Conservation (phyloP, 371 early-diverging fungal genomes). For the Mucor ambiguus region DNA sequence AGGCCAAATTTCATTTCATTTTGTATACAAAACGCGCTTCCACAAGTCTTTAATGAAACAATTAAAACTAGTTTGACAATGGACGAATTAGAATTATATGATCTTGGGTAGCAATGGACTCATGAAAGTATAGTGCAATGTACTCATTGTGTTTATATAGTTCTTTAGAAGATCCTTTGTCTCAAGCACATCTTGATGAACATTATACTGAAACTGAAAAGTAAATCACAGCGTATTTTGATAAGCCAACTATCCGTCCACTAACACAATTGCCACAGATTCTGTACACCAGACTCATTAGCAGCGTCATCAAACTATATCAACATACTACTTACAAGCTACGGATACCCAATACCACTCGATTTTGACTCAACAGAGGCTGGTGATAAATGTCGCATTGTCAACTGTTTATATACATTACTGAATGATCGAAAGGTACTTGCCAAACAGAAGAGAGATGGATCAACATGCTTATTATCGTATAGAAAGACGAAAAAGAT, state of each 20-base stretch:
- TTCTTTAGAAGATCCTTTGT: slow-evolving; percentile 6
- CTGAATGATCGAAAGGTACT: slow-evolving; percentile 44
- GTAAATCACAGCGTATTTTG: not conserved
- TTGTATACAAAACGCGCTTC: not conserved
- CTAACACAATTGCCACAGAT: slow-evolving; percentile 7
- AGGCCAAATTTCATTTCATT: not conserved
- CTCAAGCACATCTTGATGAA: not conserved
- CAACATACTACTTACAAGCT: slow-evolving; percentile 40
- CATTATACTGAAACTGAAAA: slow-evolving; percentile 7
- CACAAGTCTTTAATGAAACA: slow-evolving; percentile 2
- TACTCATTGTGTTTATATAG: not conserved
- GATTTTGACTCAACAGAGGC: slow-evolving; percentile 31
- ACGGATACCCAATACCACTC: slow-evolving; percentile 48
- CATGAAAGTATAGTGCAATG: not conserved
- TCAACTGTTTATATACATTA: slow-evolving; percentile 41
- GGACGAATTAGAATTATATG: not conserved
- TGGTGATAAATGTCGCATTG: slow-evolving; percentile 38
- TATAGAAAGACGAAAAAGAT: slow-evolving; percentile 23
- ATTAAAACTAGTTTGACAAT: not conserved
- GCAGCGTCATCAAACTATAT: slow-evolving; percentile 37
- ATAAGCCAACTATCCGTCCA: not conserved
- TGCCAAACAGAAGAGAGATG: not conserved
- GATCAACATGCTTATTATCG: not conserved
- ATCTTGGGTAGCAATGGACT: not conserved
- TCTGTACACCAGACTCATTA: slow-evolving; percentile 27